Evolutionary conservation across 306 rosid species (phyloP).

Genomic region (Canavalia ensiformis): DNA sequence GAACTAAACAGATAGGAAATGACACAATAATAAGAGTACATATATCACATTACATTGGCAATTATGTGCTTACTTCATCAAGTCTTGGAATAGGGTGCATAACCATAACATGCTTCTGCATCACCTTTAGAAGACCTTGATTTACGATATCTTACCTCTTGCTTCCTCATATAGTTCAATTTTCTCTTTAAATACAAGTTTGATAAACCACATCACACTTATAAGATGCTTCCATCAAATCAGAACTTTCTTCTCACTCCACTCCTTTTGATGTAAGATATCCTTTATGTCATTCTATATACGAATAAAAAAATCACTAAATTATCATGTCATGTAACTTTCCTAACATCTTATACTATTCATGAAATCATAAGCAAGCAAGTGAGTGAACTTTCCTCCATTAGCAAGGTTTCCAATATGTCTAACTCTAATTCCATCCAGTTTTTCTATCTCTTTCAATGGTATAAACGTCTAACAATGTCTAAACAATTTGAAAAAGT

Average conservation of each 20-base stretch:
- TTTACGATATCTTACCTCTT: constrained; percentile 89
- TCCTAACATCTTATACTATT: neutral
- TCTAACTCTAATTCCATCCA: constrained; percentile 84
- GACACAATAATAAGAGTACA: neutral
- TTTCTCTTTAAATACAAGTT: constrained; percentile 91
- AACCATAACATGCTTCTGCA: constrained; percentile 84
- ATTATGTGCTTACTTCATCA: constrained; percentile 68
- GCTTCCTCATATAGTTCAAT: constrained; percentile 83
- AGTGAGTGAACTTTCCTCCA: constrained; percentile 93
- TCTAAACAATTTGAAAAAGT: constrained; percentile 55
- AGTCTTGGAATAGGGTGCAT: constrained; percentile 97
- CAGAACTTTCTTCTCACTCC: constrained; percentile 90
- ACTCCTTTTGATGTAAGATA: constrained; percentile 73
- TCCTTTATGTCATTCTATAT: constrained; percentile 87
- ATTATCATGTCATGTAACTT: neutral
- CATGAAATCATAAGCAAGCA: constrained; percentile 65
- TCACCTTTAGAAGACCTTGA: constrained; percentile 65
- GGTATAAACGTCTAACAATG: constrained; percentile 86
- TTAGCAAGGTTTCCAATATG: constrained; percentile 93
- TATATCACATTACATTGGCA: neutral
- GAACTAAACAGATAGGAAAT: neutral
- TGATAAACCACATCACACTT: constrained; percentile 91
- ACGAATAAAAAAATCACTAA: neutral
- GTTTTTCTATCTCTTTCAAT: constrained; percentile 83
- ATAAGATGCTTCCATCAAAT: constrained; percentile 84